These are phyloP conservation scores for Coemansia javaensis DNA, from an alignment of 192 early-diverging fungal species.

Conservation along the genomic window DNA sequence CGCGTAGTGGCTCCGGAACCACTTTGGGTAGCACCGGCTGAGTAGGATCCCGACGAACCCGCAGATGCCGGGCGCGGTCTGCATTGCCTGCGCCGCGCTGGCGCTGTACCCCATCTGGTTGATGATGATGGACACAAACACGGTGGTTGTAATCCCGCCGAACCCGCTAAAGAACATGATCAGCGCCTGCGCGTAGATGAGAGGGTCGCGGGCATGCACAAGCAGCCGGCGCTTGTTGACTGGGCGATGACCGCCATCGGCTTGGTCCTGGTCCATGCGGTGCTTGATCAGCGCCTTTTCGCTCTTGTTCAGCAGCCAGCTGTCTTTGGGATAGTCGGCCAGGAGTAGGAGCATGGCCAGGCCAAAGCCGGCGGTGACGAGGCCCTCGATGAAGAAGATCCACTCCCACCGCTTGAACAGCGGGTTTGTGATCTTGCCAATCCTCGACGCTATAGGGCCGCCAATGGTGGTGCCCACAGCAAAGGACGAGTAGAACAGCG, in stretches of 20 bases:
- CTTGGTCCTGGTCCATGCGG: conserved; percentile 23
- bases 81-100: conserved; percentile 36
- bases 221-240: conserved; percentile 14
- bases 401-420: conserved; percentile 25
- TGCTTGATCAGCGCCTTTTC: conserved; percentile 23
- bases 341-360: conserved; percentile 19
- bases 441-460: conserved; percentile 31
- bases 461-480: conserved; percentile 26
- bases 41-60: conserved; percentile 22
- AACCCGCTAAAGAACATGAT: conserved; percentile 32
- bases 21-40: conserved; percentile 23
- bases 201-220: conserved; percentile 16
- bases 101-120: conserved; percentile 29
- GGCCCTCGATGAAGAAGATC: conserved; percentile 42
- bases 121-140: conserved; percentile 31
- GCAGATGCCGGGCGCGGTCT: conserved; percentile 29
- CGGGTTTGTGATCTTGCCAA: conserved; percentile 21
- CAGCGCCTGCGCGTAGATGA: conserved; percentile 23
- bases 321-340: conserved; percentile 33
- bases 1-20: conserved; percentile 23
- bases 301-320: conserved; percentile 13
- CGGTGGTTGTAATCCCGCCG: conserved; percentile 34
- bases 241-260: conserved; percentile 20
- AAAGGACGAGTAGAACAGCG: conserved; percentile 40
- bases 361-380: conserved; percentile 23